Base-by-base conservation (phyloP, 2,329 filamentous ascomycete genomes). In the Stemphylium beticola region DNA sequence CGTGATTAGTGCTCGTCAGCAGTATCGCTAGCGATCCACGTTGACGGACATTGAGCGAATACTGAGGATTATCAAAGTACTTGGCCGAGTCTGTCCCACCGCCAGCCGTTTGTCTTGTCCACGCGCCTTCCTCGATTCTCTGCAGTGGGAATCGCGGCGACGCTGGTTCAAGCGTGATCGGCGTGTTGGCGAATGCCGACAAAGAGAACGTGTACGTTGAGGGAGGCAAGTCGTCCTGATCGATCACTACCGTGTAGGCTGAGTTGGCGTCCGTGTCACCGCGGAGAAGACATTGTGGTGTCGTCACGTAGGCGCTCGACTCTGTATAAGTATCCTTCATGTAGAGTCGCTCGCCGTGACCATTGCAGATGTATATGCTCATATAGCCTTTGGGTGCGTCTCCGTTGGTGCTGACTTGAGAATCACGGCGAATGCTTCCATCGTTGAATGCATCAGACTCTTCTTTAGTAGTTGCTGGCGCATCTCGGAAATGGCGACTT, bases 11-110 rank as follows among this genome's bases (percentile, higher is more conserved):
- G 1, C 88, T 88, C 59, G 91, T 89, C 1, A 98, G 82, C 0
- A 96, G 78, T 15, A 97, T 81, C 3, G 87, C 86, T 1, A 97
- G 74, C 7, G 87, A 83, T 0, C 88, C 87, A 3, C 78, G 70
- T 4, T 76, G 72, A 1, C 82, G 67, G 42, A 93, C 67, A 12
- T 78, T 75, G 6, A 99, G 79, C 52, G 83, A 83, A 73, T 91
- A 98, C 72, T 97, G 93, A 0, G 95, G 95, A 65, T 98, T 99
- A 53, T 84, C 81, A n/a, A 88, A 84, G 76, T 95, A 98, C 8
- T 83, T 86, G 2, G 89, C 76, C 24, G 88, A 90, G 57, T 88
- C 86, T 1, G 91, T 86, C 69, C 92, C 96, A 26, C 95, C 95
- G 18, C 95, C 95, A 4, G 92, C 91, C 1, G 89, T 93, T 43